These are phyloP conservation scores for Ceratobasidium sp. DNA, from an alignment of 1,284 basidiomycete genomes.

Conservation along the genomic window DNA sequence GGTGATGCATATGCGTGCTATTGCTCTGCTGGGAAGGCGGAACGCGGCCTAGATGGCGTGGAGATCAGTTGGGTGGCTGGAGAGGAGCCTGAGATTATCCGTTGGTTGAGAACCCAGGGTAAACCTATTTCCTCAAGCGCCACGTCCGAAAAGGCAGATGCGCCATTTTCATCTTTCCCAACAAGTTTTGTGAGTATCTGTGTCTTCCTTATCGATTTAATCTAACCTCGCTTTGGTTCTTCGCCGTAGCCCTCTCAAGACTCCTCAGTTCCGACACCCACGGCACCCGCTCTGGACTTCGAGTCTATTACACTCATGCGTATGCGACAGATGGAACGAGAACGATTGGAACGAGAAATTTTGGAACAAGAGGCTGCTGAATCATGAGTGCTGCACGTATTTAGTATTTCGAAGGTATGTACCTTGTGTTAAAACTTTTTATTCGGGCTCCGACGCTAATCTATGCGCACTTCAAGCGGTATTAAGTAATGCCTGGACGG, in stretches of 20 bases:
- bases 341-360: slow-evolving; percentile 81
- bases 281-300: slow-evolving; percentile 70
- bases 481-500: not conserved
- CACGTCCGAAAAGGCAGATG: slow-evolving; percentile 12
- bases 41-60: slow-evolving; percentile 68
- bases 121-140: not conserved
- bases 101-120: slow-evolving; percentile 70
- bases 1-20: slow-evolving; percentile 80
- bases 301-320: slow-evolving; percentile 86
- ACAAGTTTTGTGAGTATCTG: slow-evolving; percentile 67
- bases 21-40: slow-evolving; percentile 68
- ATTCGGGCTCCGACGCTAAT: not conserved
- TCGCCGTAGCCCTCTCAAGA: slow-evolving; percentile 28
- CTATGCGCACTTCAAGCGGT: not conserved
- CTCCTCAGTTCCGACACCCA: slow-evolving; percentile 15
- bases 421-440: not conserved
- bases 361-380: slow-evolving; percentile 56
- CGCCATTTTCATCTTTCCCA: slow-evolving; percentile 67
- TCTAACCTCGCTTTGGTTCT: not conserved
- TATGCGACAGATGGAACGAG: slow-evolving; percentile 83
- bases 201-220: slow-evolving; percentile 39
- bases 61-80: slow-evolving; percentile 77
- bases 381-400: slow-evolving; percentile 1
- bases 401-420: not conserved
- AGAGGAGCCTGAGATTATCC: slow-evolving; percentile 79